phyloP scores from a whole-genome alignment of 495 filamentous ascomycete genomes.

The Penicillium goetzii region DNA sequence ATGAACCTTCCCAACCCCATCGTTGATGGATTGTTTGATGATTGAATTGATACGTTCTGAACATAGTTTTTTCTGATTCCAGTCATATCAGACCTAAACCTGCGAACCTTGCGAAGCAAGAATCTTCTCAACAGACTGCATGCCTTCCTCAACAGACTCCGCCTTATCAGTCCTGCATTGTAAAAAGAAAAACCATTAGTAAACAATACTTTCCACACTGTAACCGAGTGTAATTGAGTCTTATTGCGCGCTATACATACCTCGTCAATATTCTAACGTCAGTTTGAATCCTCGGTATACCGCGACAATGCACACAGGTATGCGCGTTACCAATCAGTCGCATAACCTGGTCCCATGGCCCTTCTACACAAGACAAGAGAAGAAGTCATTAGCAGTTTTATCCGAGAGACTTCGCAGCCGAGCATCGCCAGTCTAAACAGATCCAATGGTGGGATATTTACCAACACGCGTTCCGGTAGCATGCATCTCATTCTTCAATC shows the following conservation, averaged over 20 bases:
- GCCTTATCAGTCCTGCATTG: neutral
- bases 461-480: neutral
- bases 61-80: no score
- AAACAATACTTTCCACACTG: neutral
- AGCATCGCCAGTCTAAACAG: no score
- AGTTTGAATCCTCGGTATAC: constrained; percentile 4
- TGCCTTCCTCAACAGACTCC: neutral
- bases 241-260: no score
- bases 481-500: constrained; percentile 6
- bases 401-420: no score
- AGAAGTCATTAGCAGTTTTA: neutral
- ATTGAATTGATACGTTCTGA: no score
- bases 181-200: neutral
- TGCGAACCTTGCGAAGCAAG: no score
- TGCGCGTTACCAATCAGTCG: neutral
- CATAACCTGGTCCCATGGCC: constrained; percentile 1
- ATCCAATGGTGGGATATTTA: neutral
- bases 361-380: neutral
- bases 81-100: no score
- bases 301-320: neutral
- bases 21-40: no score
- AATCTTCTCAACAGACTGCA: neutral
- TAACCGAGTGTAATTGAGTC: no score
- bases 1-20: neutral
- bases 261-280: constrained; percentile 1